Base-by-base conservation (phyloP, 169 alveolate species). In the Perkinsus chesapeaki region DNA sequence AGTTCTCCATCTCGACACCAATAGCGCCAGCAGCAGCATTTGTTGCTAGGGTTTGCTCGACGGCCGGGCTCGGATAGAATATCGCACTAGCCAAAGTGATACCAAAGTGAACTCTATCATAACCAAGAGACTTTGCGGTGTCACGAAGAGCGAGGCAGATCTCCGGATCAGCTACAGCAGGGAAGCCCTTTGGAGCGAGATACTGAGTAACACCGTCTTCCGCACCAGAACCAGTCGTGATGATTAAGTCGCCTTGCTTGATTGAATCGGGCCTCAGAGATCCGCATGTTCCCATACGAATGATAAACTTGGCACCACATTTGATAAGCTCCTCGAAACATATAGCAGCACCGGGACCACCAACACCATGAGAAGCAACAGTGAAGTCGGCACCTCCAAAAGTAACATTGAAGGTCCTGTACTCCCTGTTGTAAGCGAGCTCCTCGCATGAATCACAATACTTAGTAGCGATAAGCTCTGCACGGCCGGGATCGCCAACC, bases 271-370 rank as follows among this genome's bases (percentile, higher is more conserved):
- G 93, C 91, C 43, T 91, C 92, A 94, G 39, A 39, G 93, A 48
- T 23, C 95, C 95, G 73, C 94, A 92, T 0, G 95, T 94, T 10
- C 95, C 95, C 27, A 93, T 93, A 0, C 95, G 39, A 0, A 94
- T 92, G 90, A 94, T 91, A 19, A 91, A 43, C 92, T 94, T 94
- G 23, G 94, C 95, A 0, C 95, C 95, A 3, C 73, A 34, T 16
- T 93, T 60, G 39, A 92, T 92, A 34, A 94, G 39, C 39, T 94
- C 95, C 48, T 94, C 95, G 72, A 73, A 92, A 36, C 94, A 92
- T 39, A 94, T 94, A 47, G 93, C 27, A 1, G 94, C 38, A 10
- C 95, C 93, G 3, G 94, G 38, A 19, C 72, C 37, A 9, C 95
- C 95, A 34, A 94, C 39, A 0, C 95, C 95, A 43, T 94, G 95